These are phyloP conservation scores for Alternaria novae-zelandiae DNA, from an alignment of 2,329 filamentous ascomycete genomes.

Conservation along the genomic window DNA sequence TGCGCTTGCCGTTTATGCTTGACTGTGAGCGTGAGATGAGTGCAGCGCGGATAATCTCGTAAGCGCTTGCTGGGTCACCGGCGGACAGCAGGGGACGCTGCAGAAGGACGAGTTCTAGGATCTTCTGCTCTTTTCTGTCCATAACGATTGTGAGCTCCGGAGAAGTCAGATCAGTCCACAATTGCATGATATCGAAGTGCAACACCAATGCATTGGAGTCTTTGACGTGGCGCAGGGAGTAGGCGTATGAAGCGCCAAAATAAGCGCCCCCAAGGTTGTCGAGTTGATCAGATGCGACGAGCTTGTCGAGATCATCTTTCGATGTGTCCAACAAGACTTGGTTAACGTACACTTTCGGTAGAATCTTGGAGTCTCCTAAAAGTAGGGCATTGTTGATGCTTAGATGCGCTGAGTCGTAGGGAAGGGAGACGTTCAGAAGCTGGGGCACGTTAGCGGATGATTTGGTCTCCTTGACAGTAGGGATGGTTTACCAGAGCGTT, in stretches of 20 bases:
- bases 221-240: constrained; percentile 28
- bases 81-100: constrained; percentile 32
- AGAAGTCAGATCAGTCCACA: constrained; percentile 23
- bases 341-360: constrained; percentile 36
- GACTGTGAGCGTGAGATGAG: constrained; percentile 16
- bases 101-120: constrained; percentile 38
- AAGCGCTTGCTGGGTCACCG: constrained; percentile 21
- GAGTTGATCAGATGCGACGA: constrained; percentile 28
- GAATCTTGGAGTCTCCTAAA: constrained; percentile 19
- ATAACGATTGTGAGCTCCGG: constrained; percentile 20
- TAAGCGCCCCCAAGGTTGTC: constrained; percentile 28
- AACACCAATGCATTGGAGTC: constrained; percentile 29
- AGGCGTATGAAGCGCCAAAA: constrained; percentile 40
- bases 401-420: constrained; percentile 32
- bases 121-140: constrained; percentile 28
- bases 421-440: constrained; percentile 42
- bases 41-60: constrained; percentile 33
- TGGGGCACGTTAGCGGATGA: neutral
- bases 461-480: neutral
- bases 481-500: constrained; percentile 32
- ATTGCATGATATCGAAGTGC: constrained; percentile 39
- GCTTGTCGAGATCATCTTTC: constrained; percentile 14
- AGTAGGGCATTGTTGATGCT: constrained; percentile 36
- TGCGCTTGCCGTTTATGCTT: neutral
- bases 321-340: constrained; percentile 37